A percentile compares a stretch with the other conserved stretches of the same genome.
Conservation (phyloP, 2,329 filamentous ascomycete species). For the Hyphodiscus sp. region DNA sequence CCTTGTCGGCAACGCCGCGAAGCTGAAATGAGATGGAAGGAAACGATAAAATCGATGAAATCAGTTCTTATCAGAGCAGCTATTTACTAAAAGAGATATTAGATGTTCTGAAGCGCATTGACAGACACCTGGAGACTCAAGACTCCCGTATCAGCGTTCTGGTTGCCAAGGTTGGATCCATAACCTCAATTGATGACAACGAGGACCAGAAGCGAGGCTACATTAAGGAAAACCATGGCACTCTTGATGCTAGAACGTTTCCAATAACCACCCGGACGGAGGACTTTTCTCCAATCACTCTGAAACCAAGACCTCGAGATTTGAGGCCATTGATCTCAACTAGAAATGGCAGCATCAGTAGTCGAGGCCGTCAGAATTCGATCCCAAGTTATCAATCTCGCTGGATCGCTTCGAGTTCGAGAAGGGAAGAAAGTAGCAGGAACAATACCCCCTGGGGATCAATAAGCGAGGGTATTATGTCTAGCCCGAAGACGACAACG, state of each 20-base stretch:
- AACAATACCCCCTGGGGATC: background rate
- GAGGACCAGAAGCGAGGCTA: background rate
- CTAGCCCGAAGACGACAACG: background rate
- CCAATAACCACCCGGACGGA: background rate
- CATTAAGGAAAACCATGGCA: background rate
- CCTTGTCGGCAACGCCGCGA: background rate
- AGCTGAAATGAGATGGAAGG: background rate
- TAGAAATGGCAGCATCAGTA: background rate
- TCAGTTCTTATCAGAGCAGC: background rate
- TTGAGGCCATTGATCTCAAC: background rate
- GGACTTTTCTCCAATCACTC: background rate
- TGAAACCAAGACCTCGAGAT: background rate
- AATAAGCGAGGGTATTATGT: background rate
- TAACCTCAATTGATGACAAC: background rate
- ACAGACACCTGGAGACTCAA: slow-evolving; percentile 3
- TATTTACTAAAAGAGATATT: slow-evolving; percentile 3
- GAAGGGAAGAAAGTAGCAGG: background rate
- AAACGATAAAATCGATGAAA: background rate
- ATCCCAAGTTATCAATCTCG: background rate
- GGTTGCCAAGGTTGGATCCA: background rate
- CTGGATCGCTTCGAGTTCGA: background rate
- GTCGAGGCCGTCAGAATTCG: background rate
- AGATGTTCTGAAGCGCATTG: slow-evolving; percentile 5
- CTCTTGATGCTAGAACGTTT: background rate
- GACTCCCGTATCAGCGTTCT: background rate